phyloP scores from a whole-genome alignment of 163 green algal species.

The Prototheca cutis region DNA sequence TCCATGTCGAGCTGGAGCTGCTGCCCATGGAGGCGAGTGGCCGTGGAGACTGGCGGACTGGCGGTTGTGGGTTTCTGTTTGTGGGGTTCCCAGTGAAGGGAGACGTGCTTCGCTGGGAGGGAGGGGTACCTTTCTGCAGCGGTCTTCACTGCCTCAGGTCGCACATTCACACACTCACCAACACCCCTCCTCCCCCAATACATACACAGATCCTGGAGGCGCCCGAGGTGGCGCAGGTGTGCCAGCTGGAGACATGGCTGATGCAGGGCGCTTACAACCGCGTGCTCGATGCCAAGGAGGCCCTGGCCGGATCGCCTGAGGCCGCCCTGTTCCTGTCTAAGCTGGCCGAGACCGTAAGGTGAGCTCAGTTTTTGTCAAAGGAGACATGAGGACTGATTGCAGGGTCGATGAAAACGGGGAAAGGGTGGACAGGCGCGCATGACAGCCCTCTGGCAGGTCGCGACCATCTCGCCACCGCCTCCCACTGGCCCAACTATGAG shows the following conservation, averaged over 20 bases:
- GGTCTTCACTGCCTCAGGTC: too few species aligned
- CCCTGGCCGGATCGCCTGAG: conserved; percentile 5
- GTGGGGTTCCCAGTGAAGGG: too few species aligned
- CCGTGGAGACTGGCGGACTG: too few species aligned
- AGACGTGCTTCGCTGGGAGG: too few species aligned
- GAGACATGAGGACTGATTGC: too few species aligned
- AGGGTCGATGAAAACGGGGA: too few species aligned
- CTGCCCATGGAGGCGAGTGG: conserved; percentile 44
- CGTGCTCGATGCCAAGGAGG: conserved; percentile 21
- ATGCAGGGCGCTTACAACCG: conserved; percentile 97
- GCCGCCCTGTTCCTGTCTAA: conserved; percentile 55
- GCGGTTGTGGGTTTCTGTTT: neutral
- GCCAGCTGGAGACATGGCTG: conserved; percentile 86
- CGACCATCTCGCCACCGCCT: neutral
- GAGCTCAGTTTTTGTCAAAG: too few species aligned
- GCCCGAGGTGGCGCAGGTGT: conserved; percentile 25
- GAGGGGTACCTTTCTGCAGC: too few species aligned
- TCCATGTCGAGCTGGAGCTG: conserved; percentile 92
- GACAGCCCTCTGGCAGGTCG: too few species aligned
- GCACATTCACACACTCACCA: too few species aligned
- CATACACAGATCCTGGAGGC: conserved; percentile 6
- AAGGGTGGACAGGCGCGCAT: too few species aligned
- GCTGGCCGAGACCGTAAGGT: conserved; percentile 67
- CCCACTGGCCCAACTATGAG: neutral
- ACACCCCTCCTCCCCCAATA: too few species aligned